phyloP scores from a whole-genome alignment of 2,329 filamentous ascomycete species.

The Colletotrichum cuscutae region DNA sequence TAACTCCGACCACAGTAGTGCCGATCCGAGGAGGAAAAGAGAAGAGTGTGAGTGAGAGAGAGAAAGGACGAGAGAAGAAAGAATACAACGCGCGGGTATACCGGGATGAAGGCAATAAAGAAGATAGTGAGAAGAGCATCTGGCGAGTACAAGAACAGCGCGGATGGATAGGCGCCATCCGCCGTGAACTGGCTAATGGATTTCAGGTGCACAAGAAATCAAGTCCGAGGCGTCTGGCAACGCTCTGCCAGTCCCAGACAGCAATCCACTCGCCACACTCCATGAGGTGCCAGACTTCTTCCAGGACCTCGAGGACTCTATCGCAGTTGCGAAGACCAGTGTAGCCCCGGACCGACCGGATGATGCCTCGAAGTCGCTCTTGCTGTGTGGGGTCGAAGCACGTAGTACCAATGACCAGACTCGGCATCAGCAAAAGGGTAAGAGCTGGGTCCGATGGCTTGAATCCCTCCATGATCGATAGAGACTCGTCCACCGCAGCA shows the following conservation, averaged over 20 bases:
- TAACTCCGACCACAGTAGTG: slow-evolving; percentile 15
- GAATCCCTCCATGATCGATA: slow-evolving; percentile 65
- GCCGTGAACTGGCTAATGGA: background rate
- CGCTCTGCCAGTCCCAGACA: slow-evolving; percentile 73
- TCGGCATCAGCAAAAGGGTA: slow-evolving; percentile 69
- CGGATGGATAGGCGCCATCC: background rate
- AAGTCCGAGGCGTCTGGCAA: slow-evolving; percentile 62
- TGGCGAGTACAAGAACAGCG: background rate
- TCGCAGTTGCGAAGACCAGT: slow-evolving; percentile 70
- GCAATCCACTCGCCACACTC: slow-evolving; percentile 65
- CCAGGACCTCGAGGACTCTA: slow-evolving; percentile 62
- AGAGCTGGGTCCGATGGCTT: slow-evolving; percentile 67
- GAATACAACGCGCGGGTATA: slow-evolving; percentile 32
- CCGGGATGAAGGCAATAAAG: slow-evolving; percentile 12
- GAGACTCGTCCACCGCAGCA: slow-evolving; percentile 65
- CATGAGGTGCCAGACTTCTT: slow-evolving; percentile 70
- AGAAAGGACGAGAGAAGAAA: background rate
- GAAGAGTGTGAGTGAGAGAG: background rate
- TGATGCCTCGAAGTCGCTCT: slow-evolving; percentile 59
- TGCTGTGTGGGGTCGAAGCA: slow-evolving; percentile 65
- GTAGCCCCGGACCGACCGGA: slow-evolving; percentile 65
- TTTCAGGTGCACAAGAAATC: slow-evolving; percentile 64
- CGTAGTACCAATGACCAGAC: slow-evolving; percentile 69
- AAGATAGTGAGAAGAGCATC: too few species aligned
- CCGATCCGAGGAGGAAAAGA: background rate